A percentile compares a stretch with the other conserved stretches of the same genome.
These are phyloP conservation scores for Jamesozyma piceae DNA, from an alignment of 805 yeast species.

Conservation along the genomic window DNA sequence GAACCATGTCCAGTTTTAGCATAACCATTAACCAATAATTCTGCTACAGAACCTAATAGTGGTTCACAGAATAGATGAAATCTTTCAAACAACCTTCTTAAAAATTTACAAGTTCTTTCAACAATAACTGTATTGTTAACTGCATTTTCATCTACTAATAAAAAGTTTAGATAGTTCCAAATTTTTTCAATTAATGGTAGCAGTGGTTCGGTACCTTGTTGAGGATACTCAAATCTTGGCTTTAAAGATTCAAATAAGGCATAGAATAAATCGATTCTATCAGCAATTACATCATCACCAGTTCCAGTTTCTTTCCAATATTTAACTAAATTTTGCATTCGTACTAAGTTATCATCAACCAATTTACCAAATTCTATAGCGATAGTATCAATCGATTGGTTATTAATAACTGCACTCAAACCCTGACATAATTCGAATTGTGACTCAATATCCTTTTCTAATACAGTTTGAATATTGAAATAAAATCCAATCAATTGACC, in stretches of 20 bases:
- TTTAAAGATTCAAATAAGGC: slow-evolving; percentile 27
- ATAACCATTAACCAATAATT: slow-evolving; percentile 61
- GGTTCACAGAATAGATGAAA: slow-evolving; percentile 34
- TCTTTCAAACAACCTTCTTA: slow-evolving; percentile 53
- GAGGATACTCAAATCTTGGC: slow-evolving; percentile 26
- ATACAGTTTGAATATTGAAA: slow-evolving; percentile 40
- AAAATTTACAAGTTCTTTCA: slow-evolving; percentile 63
- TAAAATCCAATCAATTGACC: slow-evolving; percentile 73
- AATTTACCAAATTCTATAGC: slow-evolving; percentile 60
- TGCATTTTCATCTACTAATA: slow-evolving; percentile 21
- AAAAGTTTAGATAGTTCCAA: slow-evolving; percentile 18
- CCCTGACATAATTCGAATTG: slow-evolving; percentile 81
- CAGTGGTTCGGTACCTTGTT: slow-evolving; percentile 26
- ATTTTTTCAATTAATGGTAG: slow-evolving; percentile 20
- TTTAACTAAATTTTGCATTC: slow-evolving; percentile 14
- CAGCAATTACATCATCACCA: slow-evolving; percentile 44
- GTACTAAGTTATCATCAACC: slow-evolving; percentile 40
- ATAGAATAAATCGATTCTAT: slow-evolving; percentile 49
- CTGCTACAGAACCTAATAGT: slow-evolving; percentile 55
- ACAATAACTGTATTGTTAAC: slow-evolving; percentile 31
- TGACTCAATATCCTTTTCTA: slow-evolving; percentile 50
- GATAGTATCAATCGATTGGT: slow-evolving; percentile 45
- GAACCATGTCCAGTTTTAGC: slow-evolving; percentile 64
- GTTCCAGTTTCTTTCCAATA: slow-evolving; percentile 25
- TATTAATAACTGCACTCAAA: slow-evolving; percentile 67